Evolutionary conservation across 2,329 filamentous ascomycete species (phyloP).

Genomic region (Trichoderma hamatum): DNA sequence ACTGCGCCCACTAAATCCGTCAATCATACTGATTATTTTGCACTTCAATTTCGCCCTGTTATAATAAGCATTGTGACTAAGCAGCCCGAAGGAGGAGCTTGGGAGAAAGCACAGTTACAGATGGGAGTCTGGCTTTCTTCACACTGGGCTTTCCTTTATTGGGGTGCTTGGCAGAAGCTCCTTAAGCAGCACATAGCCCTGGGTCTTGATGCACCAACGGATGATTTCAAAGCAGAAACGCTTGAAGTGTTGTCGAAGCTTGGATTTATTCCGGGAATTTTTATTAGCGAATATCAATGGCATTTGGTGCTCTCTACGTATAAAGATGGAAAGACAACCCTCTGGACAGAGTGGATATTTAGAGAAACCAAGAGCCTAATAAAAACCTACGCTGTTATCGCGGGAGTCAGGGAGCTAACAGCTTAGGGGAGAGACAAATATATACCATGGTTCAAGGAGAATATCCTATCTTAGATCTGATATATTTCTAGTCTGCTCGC

Average conservation of each 20-base stretch:
- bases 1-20: slow-evolving; percentile 14
- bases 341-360: background rate
- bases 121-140: slow-evolving; percentile 1
- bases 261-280: background rate
- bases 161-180: background rate
- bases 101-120: slow-evolving; percentile 2
- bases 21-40: slow-evolving; percentile 24
- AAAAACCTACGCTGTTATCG: slow-evolving; percentile 9
- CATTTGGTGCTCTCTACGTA: slow-evolving; percentile 11
- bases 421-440: background rate
- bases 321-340: background rate
- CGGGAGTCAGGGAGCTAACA: background rate
- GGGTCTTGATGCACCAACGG: background rate
- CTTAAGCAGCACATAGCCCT: background rate
- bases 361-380: slow-evolving; percentile 15
- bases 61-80: background rate
- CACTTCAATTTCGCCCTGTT: background rate
- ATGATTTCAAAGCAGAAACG: background rate
- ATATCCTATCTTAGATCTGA: background rate
- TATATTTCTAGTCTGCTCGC: background rate
- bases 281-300: background rate
- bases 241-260: background rate
- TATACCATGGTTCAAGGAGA: background rate
- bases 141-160: slow-evolving; percentile 4
- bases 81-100: background rate